phyloP scores from a whole-genome alignment of 129 eudicot species.

The Saussurea involucrata region DNA sequence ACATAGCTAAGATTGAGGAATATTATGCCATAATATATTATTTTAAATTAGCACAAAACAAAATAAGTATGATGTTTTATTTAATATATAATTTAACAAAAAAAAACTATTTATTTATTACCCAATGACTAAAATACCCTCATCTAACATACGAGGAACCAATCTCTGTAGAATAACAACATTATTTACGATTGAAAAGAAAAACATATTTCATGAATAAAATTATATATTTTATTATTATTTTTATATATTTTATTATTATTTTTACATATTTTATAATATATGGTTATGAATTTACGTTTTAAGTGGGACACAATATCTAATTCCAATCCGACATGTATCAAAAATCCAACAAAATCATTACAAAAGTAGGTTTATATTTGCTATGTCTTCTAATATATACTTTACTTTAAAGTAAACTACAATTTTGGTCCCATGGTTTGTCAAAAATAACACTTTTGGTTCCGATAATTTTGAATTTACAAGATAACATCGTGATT shows the following conservation, averaged over 20 bases:
- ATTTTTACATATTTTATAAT: not conserved
- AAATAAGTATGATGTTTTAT: too few species aligned
- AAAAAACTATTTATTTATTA: too few species aligned
- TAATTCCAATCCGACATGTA: not conserved
- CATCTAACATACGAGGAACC: not conserved
- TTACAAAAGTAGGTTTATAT: constrained; percentile 2
- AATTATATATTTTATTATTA: not conserved
- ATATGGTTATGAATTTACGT: not conserved
- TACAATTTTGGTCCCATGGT: too few species aligned
- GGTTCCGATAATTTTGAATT: too few species aligned
- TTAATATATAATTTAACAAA: too few species aligned
- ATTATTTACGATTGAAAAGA: too few species aligned
- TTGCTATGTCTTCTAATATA: not conserved
- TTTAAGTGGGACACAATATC: not conserved
- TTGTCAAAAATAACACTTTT: too few species aligned
- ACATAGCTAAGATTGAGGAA: not conserved
- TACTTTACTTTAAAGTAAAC: not conserved
- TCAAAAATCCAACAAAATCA: constrained; percentile 10
- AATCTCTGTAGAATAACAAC: not conserved
- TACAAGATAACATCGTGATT: too few species aligned
- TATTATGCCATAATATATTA: not conserved
- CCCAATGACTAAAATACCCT: too few species aligned
- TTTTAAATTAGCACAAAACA: too few species aligned
- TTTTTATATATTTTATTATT: not conserved
- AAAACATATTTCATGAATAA: too few species aligned